Evolutionary conservation across 495 filamentous ascomycete genomes (phyloP), one percentile per base, ranked within the genome.

Genomic region (Coniosporium apollinis): DNA sequence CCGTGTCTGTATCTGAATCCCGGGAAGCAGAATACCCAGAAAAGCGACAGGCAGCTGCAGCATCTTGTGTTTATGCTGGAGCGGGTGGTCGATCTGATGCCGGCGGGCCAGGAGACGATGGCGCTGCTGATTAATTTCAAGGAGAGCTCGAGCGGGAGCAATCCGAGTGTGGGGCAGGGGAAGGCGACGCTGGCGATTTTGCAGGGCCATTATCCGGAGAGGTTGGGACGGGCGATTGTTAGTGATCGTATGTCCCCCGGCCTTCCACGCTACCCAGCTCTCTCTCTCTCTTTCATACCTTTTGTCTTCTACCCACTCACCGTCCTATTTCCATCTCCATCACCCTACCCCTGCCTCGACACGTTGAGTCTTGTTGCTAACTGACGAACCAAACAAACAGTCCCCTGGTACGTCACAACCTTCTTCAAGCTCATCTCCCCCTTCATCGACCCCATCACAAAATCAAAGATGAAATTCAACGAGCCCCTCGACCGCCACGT

Each of bases 11-110:
- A 93, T 56, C 67, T 96, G 20, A 73, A 79, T 41, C 89, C 89
- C 4, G 79, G 73, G 17, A 76, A 77, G 31, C 89, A 97, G 56
- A 97, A 97, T 57, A 97, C 89, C 2, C 69, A 85, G 45, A 71
- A 71, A 55, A 79, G 74, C 38, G 79, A 84, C n/a, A 72, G 82
- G 48, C 89, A 97, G 56, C 70, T 94, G 17, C 74, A 97, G 52
- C 86, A 94, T 53, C 66, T 97, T 29, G 85, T 94, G 26, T 97
- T 72, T 55, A 93, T 94, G 83, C 58, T 97, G 28, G 89, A 97
- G 62, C 70, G 82, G 17, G 72, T 78, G 14, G 73, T 94, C 46
- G 84, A 94, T 39, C 53, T 94, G 21, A 86, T 91, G 75, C 70
- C 74, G 1, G 69, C 89, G 1, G 75, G 77, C 8, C 81, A 89